A percentile compares a stretch with the other conserved stretches of the same genome.
phyloP scores from a whole-genome alignment of 768 basidiomycete genomes.

The Xanthoconium stramineum region DNA sequence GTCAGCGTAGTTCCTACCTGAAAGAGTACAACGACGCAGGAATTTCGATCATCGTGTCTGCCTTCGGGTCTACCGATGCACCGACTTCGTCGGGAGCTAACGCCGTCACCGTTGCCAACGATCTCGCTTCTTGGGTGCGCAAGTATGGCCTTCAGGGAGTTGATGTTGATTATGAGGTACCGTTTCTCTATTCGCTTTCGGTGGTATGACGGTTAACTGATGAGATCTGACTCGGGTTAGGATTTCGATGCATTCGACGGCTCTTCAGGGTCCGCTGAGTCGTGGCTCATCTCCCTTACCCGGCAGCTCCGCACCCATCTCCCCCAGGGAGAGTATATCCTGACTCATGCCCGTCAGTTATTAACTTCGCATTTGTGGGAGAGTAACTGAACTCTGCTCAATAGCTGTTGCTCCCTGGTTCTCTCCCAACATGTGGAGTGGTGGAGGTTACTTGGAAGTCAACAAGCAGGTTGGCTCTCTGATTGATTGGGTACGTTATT shows the following conservation, averaged over 20 bases:
- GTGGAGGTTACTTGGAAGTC: conserved; percentile 40
- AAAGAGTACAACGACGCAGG: conserved; percentile 50
- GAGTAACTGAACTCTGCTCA: background rate
- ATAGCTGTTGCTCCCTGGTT: conserved; percentile 47
- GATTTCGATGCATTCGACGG: conserved; percentile 36
- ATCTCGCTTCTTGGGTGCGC: conserved; percentile 42
- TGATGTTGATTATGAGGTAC: conserved; percentile 50
- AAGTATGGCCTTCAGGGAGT: conserved; percentile 47
- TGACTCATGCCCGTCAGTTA: conserved; percentile 35
- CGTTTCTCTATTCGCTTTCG: background rate
- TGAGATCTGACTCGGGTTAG: conserved; percentile 2
- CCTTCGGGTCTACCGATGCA: conserved; percentile 40
- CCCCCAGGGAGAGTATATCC: conserved; percentile 28
- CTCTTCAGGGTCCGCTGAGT: conserved; percentile 18
- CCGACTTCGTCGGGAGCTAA: conserved; percentile 40
- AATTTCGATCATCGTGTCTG: conserved; percentile 53
- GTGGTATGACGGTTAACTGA: background rate
- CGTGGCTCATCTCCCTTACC: conserved; percentile 32
- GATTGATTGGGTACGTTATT: conserved; percentile 44
- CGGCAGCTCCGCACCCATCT: conserved; percentile 28
- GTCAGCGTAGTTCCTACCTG: conserved; percentile 39
- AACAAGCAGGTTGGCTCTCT: conserved; percentile 36
- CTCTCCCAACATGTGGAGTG: conserved; percentile 30
- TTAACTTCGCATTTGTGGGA: no score
- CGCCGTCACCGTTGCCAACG: conserved; percentile 36